Base-by-base conservation (phyloP, 2,329 filamentous ascomycete genomes). In the Talaromyces verruculosus region DNA sequence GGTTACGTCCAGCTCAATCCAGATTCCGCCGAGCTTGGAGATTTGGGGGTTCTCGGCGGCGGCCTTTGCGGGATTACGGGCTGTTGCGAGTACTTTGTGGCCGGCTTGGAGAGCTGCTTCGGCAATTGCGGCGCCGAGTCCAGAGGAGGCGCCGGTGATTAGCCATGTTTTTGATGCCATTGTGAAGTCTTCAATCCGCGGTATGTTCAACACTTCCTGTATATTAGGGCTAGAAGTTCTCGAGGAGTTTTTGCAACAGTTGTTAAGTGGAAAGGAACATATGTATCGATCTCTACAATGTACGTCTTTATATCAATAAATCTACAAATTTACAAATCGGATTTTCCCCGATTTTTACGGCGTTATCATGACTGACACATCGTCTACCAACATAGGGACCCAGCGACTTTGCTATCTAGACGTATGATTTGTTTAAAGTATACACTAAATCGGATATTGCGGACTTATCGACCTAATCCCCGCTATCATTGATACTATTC, bases 21-120 rank as follows among this genome's bases (percentile, higher is more conserved):
- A 61, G 8, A 7, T 45, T 3, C 64, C 64, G 35, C 64, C 64
- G 3, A 59, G 41, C 22, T 49, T 45, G 19, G 53, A 33, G 7
- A 65, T 71, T 43, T 70, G 66, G 0, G 69, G 70, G 25, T 68
- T 67, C 25, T 65, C 59, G 8, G 57, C 43, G 6, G 69, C 68
- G 17, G 71, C 71, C 60, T 67, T 72, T 3, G 61, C 61, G 7
- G 68, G 66, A 55, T 73, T 72, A 33, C 70, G 72, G 13, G 70
- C 70, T 43, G 72, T 70, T 43, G 68, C 71, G 43, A 74, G 69
- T 3, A 73, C 72, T 63, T 64, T 68, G 41, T 72, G 69, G 33
- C 72, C 72, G 2, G 67, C 68, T 53, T 67, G 65, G 6, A 72
- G 70, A 25, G 67, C 72, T 25, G 65, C 65, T 35, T 68, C 65